A percentile compares a stretch with the other conserved stretches of the same genome.
Evolutionary conservation across 2,329 filamentous ascomycete species (phyloP).

Genomic region (Ophidiomyces ophidiicola): DNA sequence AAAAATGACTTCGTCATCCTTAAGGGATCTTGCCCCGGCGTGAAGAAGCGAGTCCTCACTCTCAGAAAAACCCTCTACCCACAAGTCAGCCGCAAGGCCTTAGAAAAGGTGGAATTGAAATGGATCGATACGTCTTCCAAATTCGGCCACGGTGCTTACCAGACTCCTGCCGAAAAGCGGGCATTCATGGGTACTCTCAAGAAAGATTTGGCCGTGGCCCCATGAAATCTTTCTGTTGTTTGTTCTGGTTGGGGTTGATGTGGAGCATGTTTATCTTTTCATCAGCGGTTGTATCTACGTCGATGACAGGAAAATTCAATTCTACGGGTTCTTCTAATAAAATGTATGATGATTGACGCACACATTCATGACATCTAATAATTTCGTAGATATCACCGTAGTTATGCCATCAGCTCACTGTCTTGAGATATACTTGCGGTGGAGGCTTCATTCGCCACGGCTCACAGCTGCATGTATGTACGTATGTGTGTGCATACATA

Average conservation of each 20-base stretch:
- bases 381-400: background rate
- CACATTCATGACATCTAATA: background rate
- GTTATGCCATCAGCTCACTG: too few species aligned
- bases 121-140: constrained; percentile 99
- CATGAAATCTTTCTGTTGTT: constrained; percentile 5
- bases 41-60: constrained; percentile 99
- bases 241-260: constrained; percentile 10
- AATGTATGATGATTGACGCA: constrained; percentile 8
- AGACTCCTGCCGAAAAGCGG: constrained; percentile 96
- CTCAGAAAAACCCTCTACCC: constrained; percentile 97
- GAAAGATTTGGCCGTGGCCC: constrained; percentile 64
- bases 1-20: constrained; percentile 98
- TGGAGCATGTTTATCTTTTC: constrained; percentile 12
- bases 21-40: constrained; percentile 94
- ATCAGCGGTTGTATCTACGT: constrained; percentile 11
- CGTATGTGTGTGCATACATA: too few species aligned
- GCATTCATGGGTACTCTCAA: constrained; percentile 97
- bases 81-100: constrained; percentile 86
- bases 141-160: constrained; percentile 99
- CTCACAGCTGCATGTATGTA: too few species aligned
- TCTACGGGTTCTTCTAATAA: constrained; percentile 9
- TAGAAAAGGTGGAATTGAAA: constrained; percentile 99
- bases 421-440: too few species aligned
- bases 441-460: too few species aligned
- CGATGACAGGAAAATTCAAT: constrained; percentile 10